Evolutionary conservation across 768 basidiomycete genomes (phyloP).

Genomic region (Polyporus arcularius): DNA sequence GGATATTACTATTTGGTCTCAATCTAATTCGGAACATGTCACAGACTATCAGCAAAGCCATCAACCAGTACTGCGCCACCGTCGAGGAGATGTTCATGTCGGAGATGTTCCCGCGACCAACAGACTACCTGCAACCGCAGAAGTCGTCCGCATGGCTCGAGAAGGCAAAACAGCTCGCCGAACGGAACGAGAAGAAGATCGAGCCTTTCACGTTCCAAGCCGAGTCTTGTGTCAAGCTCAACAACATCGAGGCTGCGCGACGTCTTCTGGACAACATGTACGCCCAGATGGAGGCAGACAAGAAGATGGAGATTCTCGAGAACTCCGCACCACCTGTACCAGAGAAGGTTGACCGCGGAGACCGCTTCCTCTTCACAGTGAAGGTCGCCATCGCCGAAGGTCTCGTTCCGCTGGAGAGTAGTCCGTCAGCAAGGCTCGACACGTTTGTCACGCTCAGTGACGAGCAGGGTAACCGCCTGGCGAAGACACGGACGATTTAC

Average conservation of each 20-base stretch:
- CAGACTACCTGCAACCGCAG: constrained; percentile 78
- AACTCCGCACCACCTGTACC: constrained; percentile 67
- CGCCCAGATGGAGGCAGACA: constrained; percentile 87
- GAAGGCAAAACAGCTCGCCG: constrained; percentile 76
- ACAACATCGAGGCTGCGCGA: constrained; percentile 93
- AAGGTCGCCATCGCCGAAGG: constrained; percentile 93
- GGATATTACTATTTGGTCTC: not conserved
- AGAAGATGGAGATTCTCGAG: constrained; percentile 65
- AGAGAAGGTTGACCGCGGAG: constrained; percentile 61
- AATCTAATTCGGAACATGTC: not conserved
- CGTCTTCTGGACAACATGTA: constrained; percentile 94
- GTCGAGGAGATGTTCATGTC: constrained; percentile 88
- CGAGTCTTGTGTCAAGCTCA: constrained; percentile 95
- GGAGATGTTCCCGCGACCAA: constrained; percentile 91
- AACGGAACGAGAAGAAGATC: constrained; percentile 83
- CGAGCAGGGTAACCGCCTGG: constrained; percentile 83
- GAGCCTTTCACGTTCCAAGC: constrained; percentile 95
- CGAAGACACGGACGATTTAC: constrained; percentile 95
- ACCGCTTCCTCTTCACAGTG: constrained; percentile 84
- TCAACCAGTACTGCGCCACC: constrained; percentile 88
- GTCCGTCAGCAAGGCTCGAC: constrained; percentile 78
- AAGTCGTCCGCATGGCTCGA: constrained; percentile 90
- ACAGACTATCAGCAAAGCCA: constrained; percentile 87
- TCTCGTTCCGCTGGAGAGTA: constrained; percentile 74
- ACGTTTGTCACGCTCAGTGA: constrained; percentile 95